phyloP scores from a whole-genome alignment of 2,329 filamentous ascomycete genomes.

The Aspergillus brasiliensis region DNA sequence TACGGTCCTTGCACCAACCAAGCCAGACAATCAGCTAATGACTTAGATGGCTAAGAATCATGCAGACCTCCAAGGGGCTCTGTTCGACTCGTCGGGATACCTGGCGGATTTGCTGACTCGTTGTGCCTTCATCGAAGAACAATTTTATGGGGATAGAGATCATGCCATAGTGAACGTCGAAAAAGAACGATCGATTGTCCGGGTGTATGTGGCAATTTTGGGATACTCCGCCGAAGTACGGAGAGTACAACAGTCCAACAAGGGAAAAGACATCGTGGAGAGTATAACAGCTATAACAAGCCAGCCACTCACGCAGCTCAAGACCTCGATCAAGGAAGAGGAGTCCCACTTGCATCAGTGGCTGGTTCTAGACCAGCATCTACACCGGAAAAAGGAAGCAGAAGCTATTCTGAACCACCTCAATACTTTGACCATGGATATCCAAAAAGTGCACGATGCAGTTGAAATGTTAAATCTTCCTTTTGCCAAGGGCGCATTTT shows the following conservation, averaged over 20 bases:
- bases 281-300: conserved; percentile 16
- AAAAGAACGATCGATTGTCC: conserved; percentile 5
- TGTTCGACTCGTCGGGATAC: background rate
- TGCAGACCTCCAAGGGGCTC: background rate
- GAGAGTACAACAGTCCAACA: background rate
- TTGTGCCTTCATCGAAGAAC: conserved; percentile 9
- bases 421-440: background rate
- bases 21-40: conserved; percentile 2
- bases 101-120: conserved; percentile 6
- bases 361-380: conserved; percentile 11
- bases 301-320: conserved; percentile 15
- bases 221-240: conserved; percentile 12
- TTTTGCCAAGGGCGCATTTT: background rate
- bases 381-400: conserved; percentile 10
- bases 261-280: conserved; percentile 10
- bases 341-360: conserved; percentile 10
- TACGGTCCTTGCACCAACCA: background rate
- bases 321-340: conserved; percentile 16
- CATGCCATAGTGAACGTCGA: background rate
- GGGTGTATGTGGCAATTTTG: conserved; percentile 17
- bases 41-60: conserved; percentile 10
- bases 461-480: conserved; percentile 4
- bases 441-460: background rate
- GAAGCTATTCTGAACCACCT: conserved; percentile 10
- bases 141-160: background rate